Conservation (phyloP, 306 rosid species). For the Fragaria nilgerrensis region DNA sequence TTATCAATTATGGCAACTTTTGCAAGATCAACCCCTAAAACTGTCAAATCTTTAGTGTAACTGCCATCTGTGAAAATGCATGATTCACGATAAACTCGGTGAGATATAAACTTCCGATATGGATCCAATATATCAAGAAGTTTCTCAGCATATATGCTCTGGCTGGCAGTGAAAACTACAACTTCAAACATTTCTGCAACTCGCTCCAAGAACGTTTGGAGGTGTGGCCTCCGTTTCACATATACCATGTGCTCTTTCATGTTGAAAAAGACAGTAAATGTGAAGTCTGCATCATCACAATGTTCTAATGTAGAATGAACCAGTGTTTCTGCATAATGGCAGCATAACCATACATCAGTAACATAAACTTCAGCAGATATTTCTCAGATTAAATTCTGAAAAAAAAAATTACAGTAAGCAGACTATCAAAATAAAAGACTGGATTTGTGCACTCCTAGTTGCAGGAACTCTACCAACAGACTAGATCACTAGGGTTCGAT, state of each 20-base stretch:
- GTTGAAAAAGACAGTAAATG: constrained; percentile 73
- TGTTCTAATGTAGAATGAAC: constrained; percentile 92
- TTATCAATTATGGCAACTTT: constrained; percentile 91
- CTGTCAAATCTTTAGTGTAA: constrained; percentile 90
- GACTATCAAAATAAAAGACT: constrained; percentile 4
- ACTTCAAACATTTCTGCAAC: constrained; percentile 96
- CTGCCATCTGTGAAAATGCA: constrained; percentile 88
- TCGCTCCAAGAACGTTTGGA: constrained; percentile 75
- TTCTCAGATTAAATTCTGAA: neutral
- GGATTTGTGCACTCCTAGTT: neutral
- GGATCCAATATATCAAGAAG: constrained; percentile 93
- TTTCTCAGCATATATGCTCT: constrained; percentile 89
- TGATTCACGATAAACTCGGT: constrained; percentile 80
- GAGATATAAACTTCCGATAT: constrained; percentile 71
- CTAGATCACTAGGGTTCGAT: neutral
- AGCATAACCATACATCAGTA: constrained; percentile 19
- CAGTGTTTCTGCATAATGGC: constrained; percentile 76
- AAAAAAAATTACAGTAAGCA: neutral
- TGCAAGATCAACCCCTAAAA: constrained; percentile 84
- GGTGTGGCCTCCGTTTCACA: constrained; percentile 87
- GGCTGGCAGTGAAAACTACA: constrained; percentile 94
- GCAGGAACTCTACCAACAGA: neutral
- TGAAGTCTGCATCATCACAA: constrained; percentile 80
- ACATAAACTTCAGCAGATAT: constrained; percentile 16
- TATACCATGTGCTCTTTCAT: constrained; percentile 89